Conservation (phyloP, 176 grass and related monocot species). For the Oryza glumipatula region DNA sequence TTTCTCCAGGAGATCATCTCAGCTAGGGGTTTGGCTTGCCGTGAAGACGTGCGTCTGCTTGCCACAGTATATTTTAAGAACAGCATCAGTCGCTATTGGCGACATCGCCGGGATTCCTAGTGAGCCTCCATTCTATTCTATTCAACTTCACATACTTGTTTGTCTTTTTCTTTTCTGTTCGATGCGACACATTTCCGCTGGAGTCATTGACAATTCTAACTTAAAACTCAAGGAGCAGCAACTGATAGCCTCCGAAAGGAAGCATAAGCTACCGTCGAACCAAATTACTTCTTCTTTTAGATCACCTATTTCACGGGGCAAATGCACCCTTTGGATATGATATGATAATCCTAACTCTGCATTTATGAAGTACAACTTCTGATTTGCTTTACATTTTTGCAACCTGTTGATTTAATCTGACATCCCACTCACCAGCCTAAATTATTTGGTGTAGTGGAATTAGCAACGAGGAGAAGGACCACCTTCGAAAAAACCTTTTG, state of each 20-base stretch:
- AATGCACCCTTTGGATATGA: constrained; percentile 13
- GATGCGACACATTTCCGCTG: background rate
- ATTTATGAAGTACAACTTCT: background rate
- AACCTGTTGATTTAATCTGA: background rate
- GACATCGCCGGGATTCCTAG: constrained; percentile 75
- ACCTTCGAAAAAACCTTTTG: constrained; percentile 88
- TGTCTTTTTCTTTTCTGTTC: background rate
- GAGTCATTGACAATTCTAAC: background rate
- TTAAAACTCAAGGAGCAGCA: background rate
- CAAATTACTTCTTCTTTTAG: background rate
- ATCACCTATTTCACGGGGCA: background rate
- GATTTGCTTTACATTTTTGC: background rate
- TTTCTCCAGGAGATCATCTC: constrained; percentile 84
- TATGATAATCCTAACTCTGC: constrained; percentile 8
- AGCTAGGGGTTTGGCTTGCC: constrained; percentile 67
- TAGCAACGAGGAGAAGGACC: constrained; percentile 92
- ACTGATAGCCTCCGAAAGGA: background rate
- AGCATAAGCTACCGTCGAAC: background rate
- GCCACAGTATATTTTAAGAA: constrained; percentile 99
- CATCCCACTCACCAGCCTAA: constrained; percentile 19
- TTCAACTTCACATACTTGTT: background rate
- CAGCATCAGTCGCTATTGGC: constrained; percentile 95
- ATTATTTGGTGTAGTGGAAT: constrained; percentile 75
- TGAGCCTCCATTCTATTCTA: constrained; percentile 36
- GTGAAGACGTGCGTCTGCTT: constrained; percentile 87